Evolutionary conservation across 2,329 filamentous ascomycete species (phyloP), one percentile per base, ranked within the genome.

Genomic region (Aspergillus sp.): DNA sequence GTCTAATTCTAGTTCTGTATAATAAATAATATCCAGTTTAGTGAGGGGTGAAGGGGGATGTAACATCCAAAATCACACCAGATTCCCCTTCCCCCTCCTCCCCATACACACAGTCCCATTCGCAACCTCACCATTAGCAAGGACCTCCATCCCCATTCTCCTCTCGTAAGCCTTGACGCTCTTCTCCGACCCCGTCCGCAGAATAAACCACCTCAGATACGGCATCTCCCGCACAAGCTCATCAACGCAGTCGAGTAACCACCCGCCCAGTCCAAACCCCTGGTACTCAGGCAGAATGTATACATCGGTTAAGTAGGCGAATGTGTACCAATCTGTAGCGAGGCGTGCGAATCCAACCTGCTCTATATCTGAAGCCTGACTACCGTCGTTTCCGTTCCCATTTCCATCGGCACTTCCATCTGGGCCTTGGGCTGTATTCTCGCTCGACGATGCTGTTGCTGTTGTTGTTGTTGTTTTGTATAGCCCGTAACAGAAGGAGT

Each of bases 271-370:
- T 0, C 88, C 87, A 9, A 79, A 76, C 4, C 83, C 80, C 67
- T 88, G 86, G 64, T 85, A 83, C 39, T 81, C 78, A 0, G 82
- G 77, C 3, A 84, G 69, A 20, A 90, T 77, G 69, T 88, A 90
- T 18, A 90, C 84, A 66, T 90, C 88, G 24, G 87, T 88, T 39
- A 89, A 73, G 64, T 89, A 91, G 34, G 83, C 86, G 64, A 90
- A 85, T 0, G 87, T 88, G 47, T 85, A 80, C 65, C 83, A 82
- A 71, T 91, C 89, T 8, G 88, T 91, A 51, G 91, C 76, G n/a
- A 89, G 71, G 34, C 89, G 80, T 1, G 81, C 82, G 55, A 87
- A 79, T 0, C 85, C 86, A 48, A 89, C 76, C 63, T 80, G 75
- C n/a, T 71, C 68, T 9, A 64, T 67, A 11, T 5, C 24, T 30